Base-by-base conservation (phyloP, 2,329 filamentous ascomycete species). In the Aspergillus felis region DNA sequence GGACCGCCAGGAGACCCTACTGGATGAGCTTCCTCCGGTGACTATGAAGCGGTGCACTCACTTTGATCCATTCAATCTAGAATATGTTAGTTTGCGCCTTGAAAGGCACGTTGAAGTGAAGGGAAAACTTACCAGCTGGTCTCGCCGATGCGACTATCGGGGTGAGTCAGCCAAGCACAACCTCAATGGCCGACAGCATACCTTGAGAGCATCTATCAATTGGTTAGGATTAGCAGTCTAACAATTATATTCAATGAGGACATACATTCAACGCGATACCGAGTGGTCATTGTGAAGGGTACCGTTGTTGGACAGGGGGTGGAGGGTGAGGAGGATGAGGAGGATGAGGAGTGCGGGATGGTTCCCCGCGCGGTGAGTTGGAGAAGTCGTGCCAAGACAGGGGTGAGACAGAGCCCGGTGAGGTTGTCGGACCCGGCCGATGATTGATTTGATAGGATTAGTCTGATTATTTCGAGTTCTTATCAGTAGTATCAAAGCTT, bases 21-120 rank as follows among this genome's bases (percentile, higher is more conserved):
- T 29, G 17, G 27, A 56, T 52, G 6, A 53, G 41, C 54, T 59
- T 61, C 69, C 70, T 63, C 50, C 32, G 14, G 1, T 20, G 6
- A 20, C 22, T 41, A 29, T 24, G 27, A 28, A 55, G 5, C 35
- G 32, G 10, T 24, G 24, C 28, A 58, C 66, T 55, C 75, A 82
- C 81, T 78, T 99, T 97, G 81, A 97, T 91, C 93, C 93, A 97
- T 88, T 96, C 91, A 58, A 85, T 85, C 79, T 83, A 64, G 44
- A 49, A 54, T 41, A 56, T 58, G 55, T 44, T n/a, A n/a, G 25
- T 8, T 17, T 22, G 17, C 7, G 59, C 12, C 22, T 51, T 50
- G 55, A 28, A 49, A 53, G 9, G 41, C 28, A 10, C 3, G 9
- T 10, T 9, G 24, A 25, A 25, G 8, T 22, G 22, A 24, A 53